Base-by-base conservation (phyloP, 139 green algal species). In the Picochlorum sp. region DNA sequence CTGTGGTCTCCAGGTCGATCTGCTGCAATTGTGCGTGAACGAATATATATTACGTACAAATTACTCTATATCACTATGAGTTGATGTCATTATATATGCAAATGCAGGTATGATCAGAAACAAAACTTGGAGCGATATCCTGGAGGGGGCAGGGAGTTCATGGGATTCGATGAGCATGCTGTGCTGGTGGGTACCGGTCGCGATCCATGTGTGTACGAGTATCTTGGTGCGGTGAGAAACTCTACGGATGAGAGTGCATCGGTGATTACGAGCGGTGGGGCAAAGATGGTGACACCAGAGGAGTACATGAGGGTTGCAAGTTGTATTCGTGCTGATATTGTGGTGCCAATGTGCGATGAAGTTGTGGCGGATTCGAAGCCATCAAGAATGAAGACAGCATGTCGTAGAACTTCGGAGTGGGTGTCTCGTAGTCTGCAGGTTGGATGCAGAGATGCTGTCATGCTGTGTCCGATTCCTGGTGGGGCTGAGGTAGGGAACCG, bases 311-410 rank as follows among this genome's bases (percentile, higher is more conserved):
- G 64, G 13, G 54, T 54, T 0, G 57, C 82, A 24, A 59, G 33
- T 7, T 75, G 71, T 10, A 36, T 89, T 50, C 31, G 65, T n/a
- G 78, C 81, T 9, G 79, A 90, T 40, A 3, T 83, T 37, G 78
- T 64, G 61, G 67, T 84, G 18, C 59, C 70, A 0, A 55, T 90
- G 29, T 68, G 55, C 35, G 82, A 90, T 36, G 82, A 90, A 65
- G 65, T 89, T 28, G 49, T 59, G 3, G 45, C 16, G 8, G 40
- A 63, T 54, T 37, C 47, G 41, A 64, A 56, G 30, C 32, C 12
- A 14, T 33, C 58, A 32, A 60, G 76, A 1, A 49, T 59, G 2
- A 30, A 39, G 29, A 37, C 63, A 1, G 54, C 76, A 1, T 57
- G 60, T 7, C 47, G 51, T 13, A 65, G 75, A n/a, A 76, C 75